phyloP scores from a whole-genome alignment of 768 basidiomycete genomes.

The Termitomyces sp. region DNA sequence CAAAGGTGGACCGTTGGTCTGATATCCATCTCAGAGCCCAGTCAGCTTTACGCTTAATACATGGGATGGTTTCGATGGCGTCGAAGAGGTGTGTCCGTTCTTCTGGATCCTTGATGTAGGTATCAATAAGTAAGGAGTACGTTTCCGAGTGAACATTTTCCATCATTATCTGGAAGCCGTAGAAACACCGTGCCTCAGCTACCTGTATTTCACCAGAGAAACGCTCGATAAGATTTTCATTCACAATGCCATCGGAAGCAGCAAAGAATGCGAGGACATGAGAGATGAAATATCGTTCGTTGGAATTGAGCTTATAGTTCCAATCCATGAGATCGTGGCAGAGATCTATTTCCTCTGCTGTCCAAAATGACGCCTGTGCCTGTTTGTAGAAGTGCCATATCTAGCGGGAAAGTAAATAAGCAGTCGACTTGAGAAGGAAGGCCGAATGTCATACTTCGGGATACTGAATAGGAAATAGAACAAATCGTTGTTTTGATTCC shows the following conservation, averaged over 20 bases:
- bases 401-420: slow-evolving; percentile 31
- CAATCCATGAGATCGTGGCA: slow-evolving; percentile 85
- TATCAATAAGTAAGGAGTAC: slow-evolving; percentile 93
- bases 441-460: slow-evolving; percentile 62
- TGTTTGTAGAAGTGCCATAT: slow-evolving; percentile 98
- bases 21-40: slow-evolving; percentile 95
- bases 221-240: slow-evolving; percentile 92
- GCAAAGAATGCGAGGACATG: slow-evolving; percentile 97
- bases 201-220: slow-evolving; percentile 92
- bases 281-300: slow-evolving; percentile 88
- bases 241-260: slow-evolving; percentile 93
- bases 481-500: slow-evolving; percentile 76
- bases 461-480: slow-evolving; percentile 93
- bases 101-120: slow-evolving; percentile 80
- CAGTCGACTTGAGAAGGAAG: neutral
- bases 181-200: slow-evolving; percentile 94
- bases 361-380: slow-evolving; percentile 93
- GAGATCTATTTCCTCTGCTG: slow-evolving; percentile 89
- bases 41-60: slow-evolving; percentile 88
- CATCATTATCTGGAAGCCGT: slow-evolving; percentile 99
- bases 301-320: slow-evolving; percentile 74
- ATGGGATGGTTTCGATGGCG: slow-evolving; percentile 92
- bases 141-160: slow-evolving; percentile 97
- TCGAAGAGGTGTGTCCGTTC: slow-evolving; percentile 85
- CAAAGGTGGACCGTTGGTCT: slow-evolving; percentile 77